phyloP scores from a whole-genome alignment of 2,329 filamentous ascomycete species.

The Fusarium cicatricum region DNA sequence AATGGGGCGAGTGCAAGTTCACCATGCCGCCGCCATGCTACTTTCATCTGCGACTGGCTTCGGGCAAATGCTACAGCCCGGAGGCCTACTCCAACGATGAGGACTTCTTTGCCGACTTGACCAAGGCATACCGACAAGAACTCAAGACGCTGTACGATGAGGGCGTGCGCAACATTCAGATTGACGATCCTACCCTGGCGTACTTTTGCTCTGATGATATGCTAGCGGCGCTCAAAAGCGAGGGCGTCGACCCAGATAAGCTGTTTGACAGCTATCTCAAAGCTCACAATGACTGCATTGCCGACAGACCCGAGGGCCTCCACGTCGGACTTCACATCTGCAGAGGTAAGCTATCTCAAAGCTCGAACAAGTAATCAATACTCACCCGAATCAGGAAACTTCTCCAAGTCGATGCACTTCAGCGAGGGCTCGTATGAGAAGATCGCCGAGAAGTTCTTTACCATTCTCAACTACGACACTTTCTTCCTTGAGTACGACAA shows the following conservation, averaged over 20 bases:
- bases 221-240: constrained; percentile 64
- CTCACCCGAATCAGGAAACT: constrained; percentile 56
- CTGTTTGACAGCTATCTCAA: constrained; percentile 75
- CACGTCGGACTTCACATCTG: constrained; percentile 75
- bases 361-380: background rate
- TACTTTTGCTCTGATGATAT: constrained; percentile 76
- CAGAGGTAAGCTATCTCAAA: constrained; percentile 39
- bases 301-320: constrained; percentile 68
- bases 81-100: constrained; percentile 61
- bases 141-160: constrained; percentile 62
- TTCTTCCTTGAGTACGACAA: constrained; percentile 71
- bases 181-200: constrained; percentile 69
- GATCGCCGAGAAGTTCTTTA: constrained; percentile 68
- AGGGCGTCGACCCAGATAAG: constrained; percentile 68
- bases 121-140: constrained; percentile 63
- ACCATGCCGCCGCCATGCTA: constrained; percentile 73
- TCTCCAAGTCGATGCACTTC: constrained; percentile 69
- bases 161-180: constrained; percentile 65
- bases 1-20: constrained; percentile 72
- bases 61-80: constrained; percentile 61
- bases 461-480: constrained; percentile 65
- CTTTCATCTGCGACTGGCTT: constrained; percentile 66
- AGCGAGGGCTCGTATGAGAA: constrained; percentile 70
- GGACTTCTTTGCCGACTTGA: constrained; percentile 66
- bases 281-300: constrained; percentile 76